These are phyloP conservation scores for Saccharomyces hybrid DNA, from an alignment of 1,139 yeast genomes.

Conservation along the genomic window DNA sequence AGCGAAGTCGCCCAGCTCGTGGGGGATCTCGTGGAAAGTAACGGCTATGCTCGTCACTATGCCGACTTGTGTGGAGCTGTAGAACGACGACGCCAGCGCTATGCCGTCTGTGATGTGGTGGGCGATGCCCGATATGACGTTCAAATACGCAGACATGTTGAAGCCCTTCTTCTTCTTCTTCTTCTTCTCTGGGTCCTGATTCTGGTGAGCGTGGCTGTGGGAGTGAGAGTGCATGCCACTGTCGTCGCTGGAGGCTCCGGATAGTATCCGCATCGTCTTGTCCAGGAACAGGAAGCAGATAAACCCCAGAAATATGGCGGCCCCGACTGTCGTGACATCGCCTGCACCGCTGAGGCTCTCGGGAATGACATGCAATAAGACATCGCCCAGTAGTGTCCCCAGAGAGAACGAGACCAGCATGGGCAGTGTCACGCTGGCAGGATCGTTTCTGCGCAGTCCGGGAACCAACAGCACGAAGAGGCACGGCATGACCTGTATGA, in stretches of 20 bases:
- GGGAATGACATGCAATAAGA: slow-evolving; percentile 58
- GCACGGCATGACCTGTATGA: slow-evolving; percentile 58
- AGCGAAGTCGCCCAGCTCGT: slow-evolving; percentile 69
- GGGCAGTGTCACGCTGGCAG: slow-evolving; percentile 39
- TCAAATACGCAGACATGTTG: slow-evolving; percentile 50
- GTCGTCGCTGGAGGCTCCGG: slow-evolving; percentile 32
- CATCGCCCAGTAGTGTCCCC: slow-evolving; percentile 65
- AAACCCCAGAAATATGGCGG: slow-evolving; percentile 51
- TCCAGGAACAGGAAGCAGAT: slow-evolving; percentile 49
- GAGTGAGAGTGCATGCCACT: slow-evolving; percentile 30
- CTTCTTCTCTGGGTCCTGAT: slow-evolving; percentile 3
- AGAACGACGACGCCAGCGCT: slow-evolving; percentile 60
- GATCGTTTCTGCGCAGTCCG: slow-evolving; percentile 22
- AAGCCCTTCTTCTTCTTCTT: slow-evolving; percentile 10
- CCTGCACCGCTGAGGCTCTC: slow-evolving; percentile 31
- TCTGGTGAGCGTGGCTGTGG: slow-evolving; percentile 35
- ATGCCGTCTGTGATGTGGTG: slow-evolving; percentile 69
- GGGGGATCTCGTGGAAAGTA: slow-evolving; percentile 67
- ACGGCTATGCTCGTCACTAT: slow-evolving; percentile 60
- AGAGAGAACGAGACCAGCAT: slow-evolving; percentile 58
- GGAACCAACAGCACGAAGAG: slow-evolving; percentile 48
- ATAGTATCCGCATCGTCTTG: slow-evolving; percentile 45
- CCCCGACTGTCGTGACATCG: slow-evolving; percentile 28
- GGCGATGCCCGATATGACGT: slow-evolving; percentile 55
- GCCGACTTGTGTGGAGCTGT: slow-evolving; percentile 49